Evolutionary conservation across 1,139 yeast genomes (phyloP), one percentile per base, ranked within the genome.

Genomic region (Komagataea norvegica): DNA sequence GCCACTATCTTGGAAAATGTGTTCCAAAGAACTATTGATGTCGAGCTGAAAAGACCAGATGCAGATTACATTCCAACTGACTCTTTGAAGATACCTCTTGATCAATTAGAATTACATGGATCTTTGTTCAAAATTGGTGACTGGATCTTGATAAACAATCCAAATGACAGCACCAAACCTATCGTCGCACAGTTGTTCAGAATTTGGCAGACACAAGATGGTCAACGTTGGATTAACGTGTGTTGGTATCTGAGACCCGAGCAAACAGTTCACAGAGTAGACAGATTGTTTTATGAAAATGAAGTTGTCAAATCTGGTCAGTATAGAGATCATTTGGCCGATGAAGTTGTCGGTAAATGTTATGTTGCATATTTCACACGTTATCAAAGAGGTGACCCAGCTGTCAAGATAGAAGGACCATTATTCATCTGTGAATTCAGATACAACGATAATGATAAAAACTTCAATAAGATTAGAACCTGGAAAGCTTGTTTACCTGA

Each of bases 401-500:
- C 83, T n/a, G 72, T 82, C 31, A 84, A 86, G 7, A 68, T 65
- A 32, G 83, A 79, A 34, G 85, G 93, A 16, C 91, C 94, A 5
- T 75, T 95, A 60, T 91, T 88, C 61, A 83, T 93, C 49, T 91
- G 98, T 65, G 98, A 91, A 62, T 86, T 79, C 60, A 78, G 98
- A 54, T 91, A 89, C 64, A 91, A 91, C 57, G 97, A 89, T 57
- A 73, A 76, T 41, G 94, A 85, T 54, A 87, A 86, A 57, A 82
- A 81, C 20, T 91, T 91, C 68, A 91, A 91, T 64, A 82, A 93
- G 57, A 91, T 91, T 54, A 77, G 97, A 56, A 91, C 98, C 1
- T 91, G 98, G 98, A 91, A 87, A 60, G 97, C 96, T 4, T 91
- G 98, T 66, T 72, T 91, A 48, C 98, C 98, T 0, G 98, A 91